Evolutionary conservation across 2,329 filamentous ascomycete genomes (phyloP).

Genomic region (Venturia carpophila): DNA sequence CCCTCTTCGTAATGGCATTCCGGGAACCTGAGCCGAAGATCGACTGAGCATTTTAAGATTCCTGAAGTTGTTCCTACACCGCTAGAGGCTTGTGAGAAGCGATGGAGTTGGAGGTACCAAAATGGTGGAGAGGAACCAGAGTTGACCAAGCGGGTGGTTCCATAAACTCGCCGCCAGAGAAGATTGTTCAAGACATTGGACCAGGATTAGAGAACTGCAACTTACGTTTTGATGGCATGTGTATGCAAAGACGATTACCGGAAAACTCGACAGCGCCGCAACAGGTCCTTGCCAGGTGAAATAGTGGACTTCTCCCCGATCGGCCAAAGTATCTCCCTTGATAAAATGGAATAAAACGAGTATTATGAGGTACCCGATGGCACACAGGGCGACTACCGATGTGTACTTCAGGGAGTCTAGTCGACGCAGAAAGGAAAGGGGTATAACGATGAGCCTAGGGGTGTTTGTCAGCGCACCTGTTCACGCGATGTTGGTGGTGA

Average conservation of each 20-base stretch:
- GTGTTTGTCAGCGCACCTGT: not conserved
- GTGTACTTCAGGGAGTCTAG: constrained; percentile 97
- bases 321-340: constrained; percentile 63
- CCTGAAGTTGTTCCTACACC: too few species aligned
- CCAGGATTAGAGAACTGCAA: not conserved
- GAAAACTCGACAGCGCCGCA: constrained; percentile 73
- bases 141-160: too few species aligned
- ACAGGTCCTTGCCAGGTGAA: constrained; percentile 74
- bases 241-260: constrained; percentile 97
- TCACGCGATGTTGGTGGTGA: not conserved
- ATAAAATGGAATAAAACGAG: constrained; percentile 89
- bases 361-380: constrained; percentile 89
- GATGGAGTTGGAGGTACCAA: too few species aligned
- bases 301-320: constrained; percentile 66
- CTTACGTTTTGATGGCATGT: constrained; percentile 93
- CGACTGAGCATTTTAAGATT: too few species aligned
- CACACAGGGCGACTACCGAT: constrained; percentile 80
- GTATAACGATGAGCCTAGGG: constrained; percentile 76
- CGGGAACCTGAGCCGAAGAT: too few species aligned
- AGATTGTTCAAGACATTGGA: too few species aligned
- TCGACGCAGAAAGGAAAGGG: constrained; percentile 81
- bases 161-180: too few species aligned
- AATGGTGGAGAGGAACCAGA: too few species aligned
- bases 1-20: too few species aligned
- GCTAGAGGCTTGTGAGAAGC: too few species aligned